Base-by-base conservation (phyloP, 2,329 filamentous ascomycete genomes). In the Mycosphaerella sp. region DNA sequence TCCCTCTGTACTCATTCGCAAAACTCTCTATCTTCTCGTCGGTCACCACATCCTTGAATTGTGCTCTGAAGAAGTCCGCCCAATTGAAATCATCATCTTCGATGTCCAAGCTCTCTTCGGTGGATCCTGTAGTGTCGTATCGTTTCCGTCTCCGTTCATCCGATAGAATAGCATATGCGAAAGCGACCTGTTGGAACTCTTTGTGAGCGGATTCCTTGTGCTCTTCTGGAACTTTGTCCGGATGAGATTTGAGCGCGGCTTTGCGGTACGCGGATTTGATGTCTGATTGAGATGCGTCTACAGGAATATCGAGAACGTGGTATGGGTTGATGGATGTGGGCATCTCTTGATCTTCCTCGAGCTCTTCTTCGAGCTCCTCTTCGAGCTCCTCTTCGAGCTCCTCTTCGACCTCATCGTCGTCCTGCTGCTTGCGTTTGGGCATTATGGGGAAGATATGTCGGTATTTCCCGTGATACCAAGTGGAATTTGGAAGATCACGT, bases 191-290 rank as follows among this genome's bases (percentile, higher is more conserved):
- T 72, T 98, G 93, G 70, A 98, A 98, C 51, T 81, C 85, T 57
- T 79, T 77, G 64, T 95, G 85, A 1, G 93, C 92, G 41, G 79
- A 74, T 26, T 84, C 79, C 66, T 89, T 89, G 49, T 85, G 74
- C 21, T 83, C 78, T 86, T 53, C 51, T 11, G 63, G 51, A 8
- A 51, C 54, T 73, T 63, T 79, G 92, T 77, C 76, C 50, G 76
- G 76, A 62, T 98, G 93, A 64, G 91, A 81, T 70, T 84, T 90
- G 55, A 98, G 78, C 3, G 93, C 93, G 48, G 86, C 83, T 70
- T 95, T 95, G 67, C 89, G 87, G 75, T 98, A 98, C 14, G 92
- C 89, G 14, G 82, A 83, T 70, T 95, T 96, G 74, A 98, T 81
- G 65, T 95, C 82, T 58, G 89, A 83, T 40, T 83, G 74, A 0